These are phyloP conservation scores for Grifola frondosa DNA, from an alignment of 1,284 basidiomycete species.

Conservation along the genomic window DNA sequence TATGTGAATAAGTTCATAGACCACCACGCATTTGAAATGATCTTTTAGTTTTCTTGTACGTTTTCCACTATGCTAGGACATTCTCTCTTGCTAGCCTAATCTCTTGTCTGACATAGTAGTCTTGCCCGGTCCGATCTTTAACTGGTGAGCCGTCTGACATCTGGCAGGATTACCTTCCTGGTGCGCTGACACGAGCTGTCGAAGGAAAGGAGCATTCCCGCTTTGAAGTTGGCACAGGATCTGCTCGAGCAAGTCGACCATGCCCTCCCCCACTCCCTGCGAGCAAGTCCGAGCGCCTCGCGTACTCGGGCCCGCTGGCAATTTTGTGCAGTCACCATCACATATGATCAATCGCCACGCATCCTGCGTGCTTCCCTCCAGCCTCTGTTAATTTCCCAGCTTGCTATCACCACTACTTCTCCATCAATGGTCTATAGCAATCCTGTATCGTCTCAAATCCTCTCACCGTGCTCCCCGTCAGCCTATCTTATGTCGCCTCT, in stretches of 20 bases:
- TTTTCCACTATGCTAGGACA: too few relatives aligned
- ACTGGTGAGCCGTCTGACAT: too few relatives aligned
- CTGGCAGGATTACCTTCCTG: too few relatives aligned
- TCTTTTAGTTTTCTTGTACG: too few relatives aligned
- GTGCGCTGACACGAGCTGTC: too few relatives aligned
- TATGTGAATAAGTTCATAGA: conserved; percentile 19
- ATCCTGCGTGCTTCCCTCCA: conserved; percentile 45
- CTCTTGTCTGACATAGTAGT: too few relatives aligned
- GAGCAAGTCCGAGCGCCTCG: conserved; percentile 64
- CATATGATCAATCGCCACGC: conserved; percentile 31
- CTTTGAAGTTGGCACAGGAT: too few relatives aligned
- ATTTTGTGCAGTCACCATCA: conserved; percentile 46
- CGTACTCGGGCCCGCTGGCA: conserved; percentile 69
- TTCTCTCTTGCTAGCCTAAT: too few relatives aligned
- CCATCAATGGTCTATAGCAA: conserved; percentile 31
- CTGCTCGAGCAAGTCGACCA: too few relatives aligned
- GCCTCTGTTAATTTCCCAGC: conserved; percentile 61
- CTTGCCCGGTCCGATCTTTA: too few relatives aligned
- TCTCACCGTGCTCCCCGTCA: conserved; percentile 31
- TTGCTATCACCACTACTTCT: conserved; percentile 48
- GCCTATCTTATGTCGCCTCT: too few relatives aligned
- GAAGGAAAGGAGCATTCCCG: too few relatives aligned
- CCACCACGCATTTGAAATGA: conserved; percentile 12
- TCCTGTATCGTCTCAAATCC: conserved; percentile 34
- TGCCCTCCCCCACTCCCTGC: conserved; percentile 55